A percentile compares a stretch with the other conserved stretches of the same genome.
Conservation (phyloP, 139 green algal genomes). For the Pedinophyceae sp. region DNA sequence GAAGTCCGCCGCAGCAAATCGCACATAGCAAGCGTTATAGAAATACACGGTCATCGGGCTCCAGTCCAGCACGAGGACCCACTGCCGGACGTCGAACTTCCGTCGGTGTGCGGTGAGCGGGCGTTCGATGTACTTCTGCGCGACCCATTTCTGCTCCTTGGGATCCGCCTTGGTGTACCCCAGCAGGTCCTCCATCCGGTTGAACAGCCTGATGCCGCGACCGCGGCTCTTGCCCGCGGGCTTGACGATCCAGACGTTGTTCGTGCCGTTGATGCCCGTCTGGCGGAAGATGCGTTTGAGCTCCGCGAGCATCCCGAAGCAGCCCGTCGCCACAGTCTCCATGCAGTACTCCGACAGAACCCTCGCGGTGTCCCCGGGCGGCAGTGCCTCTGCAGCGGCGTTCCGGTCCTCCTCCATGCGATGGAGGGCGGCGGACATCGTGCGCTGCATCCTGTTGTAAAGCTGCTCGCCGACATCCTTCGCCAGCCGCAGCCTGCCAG, state of each 20-base stretch:
- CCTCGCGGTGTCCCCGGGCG: neutral
- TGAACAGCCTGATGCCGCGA: slow-evolving; percentile 8
- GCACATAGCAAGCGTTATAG: slow-evolving; percentile 9
- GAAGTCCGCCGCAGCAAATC: slow-evolving; percentile 11
- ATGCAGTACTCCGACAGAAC: neutral
- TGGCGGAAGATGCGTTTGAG: neutral
- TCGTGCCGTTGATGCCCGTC: neutral
- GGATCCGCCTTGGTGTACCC: neutral
- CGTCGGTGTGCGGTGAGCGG: slow-evolving; percentile 3
- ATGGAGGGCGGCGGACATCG: neutral
- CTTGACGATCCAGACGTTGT: slow-evolving; percentile 14
- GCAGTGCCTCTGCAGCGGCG: neutral
- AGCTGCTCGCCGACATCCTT: neutral
- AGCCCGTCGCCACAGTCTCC: neutral
- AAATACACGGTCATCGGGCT: slow-evolving; percentile 11
- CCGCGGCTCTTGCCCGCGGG: slow-evolving; percentile 11
- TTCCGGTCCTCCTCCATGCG: neutral
- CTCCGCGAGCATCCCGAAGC: neutral
- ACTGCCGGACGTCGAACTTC: slow-evolving; percentile 15
- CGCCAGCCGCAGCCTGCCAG: neutral
- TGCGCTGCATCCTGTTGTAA: neutral
- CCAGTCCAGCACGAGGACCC: slow-evolving; percentile 11
- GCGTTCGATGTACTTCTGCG: slow-evolving; percentile 17
- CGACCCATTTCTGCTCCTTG: slow-evolving; percentile 10
- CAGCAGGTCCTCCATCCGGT: slow-evolving; percentile 1